Base-by-base conservation (phyloP, 495 filamentous ascomycete species). In the Penicillium bovifimosum region DNA sequence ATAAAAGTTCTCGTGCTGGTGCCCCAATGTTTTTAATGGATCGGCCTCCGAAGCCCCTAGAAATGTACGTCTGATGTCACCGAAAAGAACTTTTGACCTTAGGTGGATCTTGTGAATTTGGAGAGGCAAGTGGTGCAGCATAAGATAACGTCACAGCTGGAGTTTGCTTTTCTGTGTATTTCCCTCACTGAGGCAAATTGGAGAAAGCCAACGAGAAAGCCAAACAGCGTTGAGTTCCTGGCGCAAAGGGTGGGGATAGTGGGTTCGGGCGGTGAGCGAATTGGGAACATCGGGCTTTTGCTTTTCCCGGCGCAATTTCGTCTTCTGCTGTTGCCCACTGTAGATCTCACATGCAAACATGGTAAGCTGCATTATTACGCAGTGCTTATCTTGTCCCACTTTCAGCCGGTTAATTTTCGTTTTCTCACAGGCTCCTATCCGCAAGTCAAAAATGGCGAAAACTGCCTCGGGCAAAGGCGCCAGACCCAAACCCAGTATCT, bases 341-440 rank as follows among this genome's bases (percentile, higher is more conserved):
- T 29, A 43, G 50, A 52, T 51, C 48, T 50, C 41, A 48, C 47
- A 56, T 55, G 53, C 9, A 10, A 40, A 31, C 27, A 59, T 59
- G 50, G 50, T 58, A 61, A 33, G 54, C 20, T 47, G 39, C 17
- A 53, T 43, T 16, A 9, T 28, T 29, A 40, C n/a, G n/a, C n/a
- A n/a, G n/a, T n/a, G n/a, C 54, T 32, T 55, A 43, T 54, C 47
- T 32, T 52, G 50, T 43, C 33, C 50, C 50, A 52, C 41, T 44
- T 45, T 29, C 47, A 40, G 36, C 50, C 50, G 50, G 50, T 52
- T 52, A 52, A 52, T 52, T 52, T 38, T 52, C 50, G 50, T 52
- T 44, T 18, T 33, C 17, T 41, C 26, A 43, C 39, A 72, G 68
- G 68, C 68, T 31, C 68, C 68, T 5, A 53, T 64, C 11, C 54